Base-by-base conservation (phyloP, 495 filamentous ascomycete genomes). In the Durotheca rogersii region DNA sequence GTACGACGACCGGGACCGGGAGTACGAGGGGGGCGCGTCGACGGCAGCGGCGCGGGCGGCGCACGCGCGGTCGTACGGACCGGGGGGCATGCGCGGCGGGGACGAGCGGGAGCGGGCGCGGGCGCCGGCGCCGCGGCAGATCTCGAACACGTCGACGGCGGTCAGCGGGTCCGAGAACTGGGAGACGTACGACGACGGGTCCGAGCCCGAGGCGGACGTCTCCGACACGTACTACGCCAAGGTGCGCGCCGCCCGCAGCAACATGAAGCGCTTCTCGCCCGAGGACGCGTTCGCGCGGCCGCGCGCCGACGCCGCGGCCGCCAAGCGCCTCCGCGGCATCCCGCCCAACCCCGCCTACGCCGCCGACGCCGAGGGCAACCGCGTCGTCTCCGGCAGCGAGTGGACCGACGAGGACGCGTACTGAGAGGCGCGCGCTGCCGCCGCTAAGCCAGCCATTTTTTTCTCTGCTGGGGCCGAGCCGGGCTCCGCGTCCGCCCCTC, bases 161-260 rank as follows among this genome's bases (percentile, higher is more conserved):
- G 77, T 84, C 2, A 86, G 87, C 7, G 88, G 89, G 2, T 92
- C 87, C 0, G 90, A 95, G 69, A 96, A 96, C 66, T 96, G 90
- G 90, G 90, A 96, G 72, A 94, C 89, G 16, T 95, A 90, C 51
- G 86, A 89, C 54, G 85, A 89, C 64, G 81, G 77, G 31, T 85
- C 82, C 2, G 89, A 85, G 43, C 85, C 86, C 0, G 89, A 93
- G 55, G 68, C 67, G 23, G 89, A 91, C 65, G 78, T 80, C 1
- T 83, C 80, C 12, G 86, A 90, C 45, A 75, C 81, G 6, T 90
- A 92, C 65, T 90, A 87, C 60, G 84, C 86, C 49, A 89, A 86
- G 62, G 67, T 89, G 43, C 77, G 83, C 46, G 81, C 84, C 16
- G 83, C 84, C 9, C 64, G 68, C 17, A 62, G 62, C n/a, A n/a